Base-by-base conservation (phyloP, 495 filamentous ascomycete species). In the Penicillium flavigenum region DNA sequence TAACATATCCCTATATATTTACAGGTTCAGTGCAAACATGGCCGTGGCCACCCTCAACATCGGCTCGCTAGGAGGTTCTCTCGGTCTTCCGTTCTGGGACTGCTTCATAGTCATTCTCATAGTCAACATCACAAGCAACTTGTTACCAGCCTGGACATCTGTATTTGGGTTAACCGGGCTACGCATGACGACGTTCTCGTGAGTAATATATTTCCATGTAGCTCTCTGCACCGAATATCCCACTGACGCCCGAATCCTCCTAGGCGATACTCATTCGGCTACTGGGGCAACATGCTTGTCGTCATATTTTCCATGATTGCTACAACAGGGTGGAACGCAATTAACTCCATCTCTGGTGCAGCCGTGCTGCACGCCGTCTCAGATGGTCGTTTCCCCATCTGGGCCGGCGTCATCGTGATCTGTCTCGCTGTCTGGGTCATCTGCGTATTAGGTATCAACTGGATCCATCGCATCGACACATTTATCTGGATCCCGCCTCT, bases 11-110 rank as follows among this genome's bases (percentile, higher is more conserved):
- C 16, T 38, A n/a, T 19, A 1, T 14, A 26, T n/a, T 17, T 46
- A 58, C 26, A 69, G 63, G 66, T 72, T 88, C 43, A 84, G 84
- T 2, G 82, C 83, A 47, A 89, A 88, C 62, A 84, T 88, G 80
- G 82, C 83, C 16, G 81, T 88, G 14, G 81, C 80, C 1, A 81
- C 85, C 9, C 85, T 89, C 54, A 85, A 84, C 22, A 79, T 88
- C 42, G 86, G 86, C 10, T 79, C 84, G 4, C 67, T 88, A 0
- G 80, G 67, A 10, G 67, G 64, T 8, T 43, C 58, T 1, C 43
- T 70, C 1, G 64, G 67, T 9, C 65, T 70, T 16, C 50, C 48
- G 0, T 69, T 84, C 48, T 86, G 76, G 74, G 84, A 86, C 9
- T 84, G 83, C 22, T 84, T 89, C 54, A 72, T 86, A 5, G 72